phyloP scores from a whole-genome alignment of 2,329 filamentous ascomycete genomes.

The Pseudogymnoascus sp. region DNA sequence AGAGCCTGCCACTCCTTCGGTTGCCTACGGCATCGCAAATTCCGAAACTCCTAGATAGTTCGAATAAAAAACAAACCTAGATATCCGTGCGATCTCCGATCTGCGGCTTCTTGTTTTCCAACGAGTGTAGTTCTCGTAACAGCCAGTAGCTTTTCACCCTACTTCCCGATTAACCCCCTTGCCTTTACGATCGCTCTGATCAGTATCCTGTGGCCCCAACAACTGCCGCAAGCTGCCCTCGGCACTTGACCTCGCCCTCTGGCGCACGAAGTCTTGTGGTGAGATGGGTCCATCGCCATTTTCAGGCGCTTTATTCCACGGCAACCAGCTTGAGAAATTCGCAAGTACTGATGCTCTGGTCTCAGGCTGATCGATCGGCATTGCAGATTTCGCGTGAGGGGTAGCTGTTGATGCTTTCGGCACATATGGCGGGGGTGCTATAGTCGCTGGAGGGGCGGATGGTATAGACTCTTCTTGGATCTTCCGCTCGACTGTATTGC shows the following conservation, averaged over 20 bases:
- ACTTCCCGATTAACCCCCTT: slow-evolving; percentile 23
- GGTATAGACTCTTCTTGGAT: neutral
- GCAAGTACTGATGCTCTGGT: slow-evolving; percentile 23
- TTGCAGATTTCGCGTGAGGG: slow-evolving; percentile 14
- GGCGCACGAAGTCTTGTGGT: slow-evolving; percentile 12
- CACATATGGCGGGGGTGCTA: slow-evolving; percentile 6
- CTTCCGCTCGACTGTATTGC: slow-evolving; percentile 27
- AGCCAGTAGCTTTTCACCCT: neutral
- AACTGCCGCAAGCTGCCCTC: slow-evolving; percentile 49
- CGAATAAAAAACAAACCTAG: neutral
- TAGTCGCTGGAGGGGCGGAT: slow-evolving; percentile 21
- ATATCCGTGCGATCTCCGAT: too few species aligned
- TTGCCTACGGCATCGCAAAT: neutral
- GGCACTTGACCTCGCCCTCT: slow-evolving; percentile 37
- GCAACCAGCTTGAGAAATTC: slow-evolving; percentile 27
- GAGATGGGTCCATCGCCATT: neutral
- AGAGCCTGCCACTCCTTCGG: neutral
- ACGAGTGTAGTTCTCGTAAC: neutral
- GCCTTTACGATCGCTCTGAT: slow-evolving; percentile 23
- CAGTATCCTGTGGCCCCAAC: slow-evolving; percentile 33
- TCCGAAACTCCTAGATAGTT: neutral
- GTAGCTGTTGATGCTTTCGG: neutral
- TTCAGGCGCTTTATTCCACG: slow-evolving; percentile 18
- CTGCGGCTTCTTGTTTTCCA: neutral
- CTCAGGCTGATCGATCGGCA: slow-evolving; percentile 22